Evolutionary conservation across 192 early-diverging fungal species (phyloP).

Genomic region (Podila clonocystis): DNA sequence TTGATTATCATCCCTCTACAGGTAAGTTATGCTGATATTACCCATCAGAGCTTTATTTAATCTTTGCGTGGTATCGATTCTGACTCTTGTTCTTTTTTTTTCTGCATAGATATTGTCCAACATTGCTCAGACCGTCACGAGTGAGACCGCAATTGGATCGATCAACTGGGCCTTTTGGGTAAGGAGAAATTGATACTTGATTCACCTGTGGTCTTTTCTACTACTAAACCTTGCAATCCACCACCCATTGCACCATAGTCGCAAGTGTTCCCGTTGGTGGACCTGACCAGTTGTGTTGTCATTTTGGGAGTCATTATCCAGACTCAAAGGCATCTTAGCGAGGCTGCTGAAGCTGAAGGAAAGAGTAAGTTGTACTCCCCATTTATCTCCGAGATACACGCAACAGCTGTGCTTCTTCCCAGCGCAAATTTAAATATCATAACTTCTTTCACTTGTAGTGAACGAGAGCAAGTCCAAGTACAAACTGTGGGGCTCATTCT

Average conservation of each 20-base stretch:
- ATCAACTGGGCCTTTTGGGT: constrained; percentile 64
- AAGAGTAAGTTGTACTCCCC: constrained; percentile 51
- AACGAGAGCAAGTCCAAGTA: constrained; percentile 58
- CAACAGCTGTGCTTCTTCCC: too few relatives aligned
- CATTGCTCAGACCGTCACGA: constrained; percentile 55
- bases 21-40: constrained; percentile 9
- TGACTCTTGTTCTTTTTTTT: not conserved
- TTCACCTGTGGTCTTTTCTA: too few relatives aligned
- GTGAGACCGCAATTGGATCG: constrained; percentile 62
- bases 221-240: not conserved
- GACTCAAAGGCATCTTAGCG: constrained; percentile 58
- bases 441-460: constrained; percentile 24
- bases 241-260: constrained; percentile 3
- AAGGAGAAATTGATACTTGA: constrained; percentile 7
- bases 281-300: constrained; percentile 56
- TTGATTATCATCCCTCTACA: constrained; percentile 62
- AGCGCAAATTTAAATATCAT: not conserved
- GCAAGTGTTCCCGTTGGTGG: constrained; percentile 55
- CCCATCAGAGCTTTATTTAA: not conserved
- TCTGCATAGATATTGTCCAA: constrained; percentile 55
- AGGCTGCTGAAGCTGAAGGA: constrained; percentile 57
- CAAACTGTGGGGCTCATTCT: constrained; percentile 65
- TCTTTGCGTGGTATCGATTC: not conserved
- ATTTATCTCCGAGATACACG: not conserved
- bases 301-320: constrained; percentile 64